phyloP scores from a whole-genome alignment of 2,329 filamentous ascomycete species.

The Polychaeton citri region DNA sequence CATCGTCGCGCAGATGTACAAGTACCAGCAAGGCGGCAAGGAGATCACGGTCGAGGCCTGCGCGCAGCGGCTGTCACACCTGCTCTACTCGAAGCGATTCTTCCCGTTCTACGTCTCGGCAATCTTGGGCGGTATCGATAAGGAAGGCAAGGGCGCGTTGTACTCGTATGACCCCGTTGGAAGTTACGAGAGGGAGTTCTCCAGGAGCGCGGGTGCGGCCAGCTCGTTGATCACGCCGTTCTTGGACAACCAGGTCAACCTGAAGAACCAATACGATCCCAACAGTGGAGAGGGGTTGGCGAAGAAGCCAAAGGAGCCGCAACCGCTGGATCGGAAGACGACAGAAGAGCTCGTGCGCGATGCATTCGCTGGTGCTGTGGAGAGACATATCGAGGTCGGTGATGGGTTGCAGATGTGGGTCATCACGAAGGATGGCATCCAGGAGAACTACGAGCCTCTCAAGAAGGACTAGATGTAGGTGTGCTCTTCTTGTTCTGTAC shows the following conservation, averaged over 20 bases:
- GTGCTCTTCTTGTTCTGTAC: too few species aligned
- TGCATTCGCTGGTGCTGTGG: constrained; percentile 93
- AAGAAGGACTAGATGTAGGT: constrained; percentile 83
- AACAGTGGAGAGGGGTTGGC: constrained; percentile 74
- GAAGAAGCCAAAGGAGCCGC: constrained; percentile 54
- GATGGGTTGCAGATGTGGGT: constrained; percentile 93
- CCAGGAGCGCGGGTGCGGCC: constrained; percentile 80
- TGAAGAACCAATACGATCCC: constrained; percentile 95
- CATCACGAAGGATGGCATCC: constrained; percentile 75
- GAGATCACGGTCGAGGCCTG: constrained; percentile 89
- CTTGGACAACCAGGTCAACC: constrained; percentile 98
- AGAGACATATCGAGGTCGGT: constrained; percentile 98
- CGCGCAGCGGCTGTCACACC: constrained; percentile 86
- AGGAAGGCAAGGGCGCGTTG: constrained; percentile 83
- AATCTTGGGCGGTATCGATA: constrained; percentile 86
- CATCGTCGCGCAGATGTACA: constrained; percentile 96
- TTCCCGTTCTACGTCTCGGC: constrained; percentile 98
- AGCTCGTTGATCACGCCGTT: constrained; percentile 92
- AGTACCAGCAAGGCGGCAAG: constrained; percentile 93
- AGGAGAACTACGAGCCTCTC: constrained; percentile 70
- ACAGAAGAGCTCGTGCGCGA: constrained; percentile 88
- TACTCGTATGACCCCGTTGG: constrained; percentile 98
- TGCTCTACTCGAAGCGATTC: constrained; percentile 94
- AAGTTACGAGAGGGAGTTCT: constrained; percentile 94
- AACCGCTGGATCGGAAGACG: constrained; percentile 56